Evolutionary conservation across 2,329 filamentous ascomycete species (phyloP).

Genomic region (Penicillium verrucosum): DNA sequence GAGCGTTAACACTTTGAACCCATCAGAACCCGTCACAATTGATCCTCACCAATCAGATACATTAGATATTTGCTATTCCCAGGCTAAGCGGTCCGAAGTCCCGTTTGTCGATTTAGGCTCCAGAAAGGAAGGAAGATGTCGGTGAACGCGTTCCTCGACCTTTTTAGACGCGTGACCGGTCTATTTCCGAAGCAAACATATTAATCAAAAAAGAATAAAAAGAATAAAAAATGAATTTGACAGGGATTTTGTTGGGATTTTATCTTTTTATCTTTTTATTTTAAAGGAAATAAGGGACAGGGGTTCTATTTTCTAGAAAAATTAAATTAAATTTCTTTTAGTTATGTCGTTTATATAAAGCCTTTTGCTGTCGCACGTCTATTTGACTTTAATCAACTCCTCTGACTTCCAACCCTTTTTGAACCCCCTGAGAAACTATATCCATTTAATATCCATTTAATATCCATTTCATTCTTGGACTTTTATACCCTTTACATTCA

Average conservation of each 20-base stretch:
- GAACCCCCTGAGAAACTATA: not conserved
- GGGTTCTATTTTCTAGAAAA: not conserved
- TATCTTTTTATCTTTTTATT: not conserved
- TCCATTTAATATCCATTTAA: not conserved
- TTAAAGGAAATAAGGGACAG: not conserved
- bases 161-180: slow-evolving; percentile 16
- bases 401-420: not conserved
- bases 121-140: slow-evolving; percentile 6
- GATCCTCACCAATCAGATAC: slow-evolving; percentile 9
- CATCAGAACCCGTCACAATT: not conserved
- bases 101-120: slow-evolving; percentile 5
- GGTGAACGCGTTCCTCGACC: slow-evolving; percentile 7
- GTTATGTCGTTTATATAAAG: slow-evolving; percentile 3
- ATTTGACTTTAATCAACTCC: not conserved
- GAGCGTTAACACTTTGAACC: not conserved
- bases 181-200: slow-evolving; percentile 19
- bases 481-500: not conserved
- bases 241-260: not conserved
- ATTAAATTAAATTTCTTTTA: not conserved
- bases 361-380: slow-evolving; percentile 1
- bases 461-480: not conserved
- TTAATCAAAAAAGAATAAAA: no score
- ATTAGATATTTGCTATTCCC: not conserved
- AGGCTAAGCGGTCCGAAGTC: slow-evolving; percentile 15
- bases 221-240: not conserved